These are phyloP conservation scores for Mycena vulgaris DNA, from an alignment of 768 basidiomycete genomes.

Conservation along the genomic window DNA sequence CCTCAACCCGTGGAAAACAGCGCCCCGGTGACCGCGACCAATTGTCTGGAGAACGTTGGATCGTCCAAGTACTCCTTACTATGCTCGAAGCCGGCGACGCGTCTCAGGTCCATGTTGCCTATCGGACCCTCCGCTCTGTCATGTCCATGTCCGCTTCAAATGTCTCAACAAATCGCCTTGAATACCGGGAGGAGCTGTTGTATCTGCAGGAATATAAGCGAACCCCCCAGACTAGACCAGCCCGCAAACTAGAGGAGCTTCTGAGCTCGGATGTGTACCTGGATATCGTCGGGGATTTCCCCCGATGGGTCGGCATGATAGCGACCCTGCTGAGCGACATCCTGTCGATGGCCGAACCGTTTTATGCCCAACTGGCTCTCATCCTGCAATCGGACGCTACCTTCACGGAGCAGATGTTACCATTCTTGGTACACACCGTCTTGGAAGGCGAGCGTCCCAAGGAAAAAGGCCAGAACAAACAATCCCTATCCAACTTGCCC, in stretches of 20 bases:
- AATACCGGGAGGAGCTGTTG: slow-evolving; percentile 61
- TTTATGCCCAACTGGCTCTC: slow-evolving; percentile 78
- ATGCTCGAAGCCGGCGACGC: slow-evolving; percentile 71
- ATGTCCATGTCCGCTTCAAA: slow-evolving; percentile 60
- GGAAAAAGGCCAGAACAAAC: slow-evolving; percentile 15
- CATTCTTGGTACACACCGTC: slow-evolving; percentile 80
- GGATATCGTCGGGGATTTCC: slow-evolving; percentile 65
- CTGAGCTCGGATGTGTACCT: slow-evolving; percentile 52
- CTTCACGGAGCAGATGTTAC: slow-evolving; percentile 80
- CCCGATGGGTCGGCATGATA: slow-evolving; percentile 74
- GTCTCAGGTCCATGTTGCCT: slow-evolving; percentile 69
- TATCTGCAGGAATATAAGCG: slow-evolving; percentile 65
- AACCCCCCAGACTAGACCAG: slow-evolving; percentile 48
- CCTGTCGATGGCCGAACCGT: slow-evolving; percentile 67
- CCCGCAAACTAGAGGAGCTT: slow-evolving; percentile 56
- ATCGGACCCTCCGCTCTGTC: slow-evolving; percentile 74
- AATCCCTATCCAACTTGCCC: slow-evolving; percentile 42
- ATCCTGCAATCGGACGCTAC: slow-evolving; percentile 68
- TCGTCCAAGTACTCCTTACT: slow-evolving; percentile 66
- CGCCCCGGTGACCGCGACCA: slow-evolving; percentile 47
- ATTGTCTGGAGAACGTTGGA: slow-evolving; percentile 53
- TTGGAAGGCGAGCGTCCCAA: slow-evolving; percentile 59
- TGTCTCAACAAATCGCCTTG: slow-evolving; percentile 47
- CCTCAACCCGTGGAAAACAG: slow-evolving; percentile 61
- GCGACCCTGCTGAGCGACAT: slow-evolving; percentile 71